Conservation (phyloP, 805 yeast genomes). For the Candida anglica region DNA sequence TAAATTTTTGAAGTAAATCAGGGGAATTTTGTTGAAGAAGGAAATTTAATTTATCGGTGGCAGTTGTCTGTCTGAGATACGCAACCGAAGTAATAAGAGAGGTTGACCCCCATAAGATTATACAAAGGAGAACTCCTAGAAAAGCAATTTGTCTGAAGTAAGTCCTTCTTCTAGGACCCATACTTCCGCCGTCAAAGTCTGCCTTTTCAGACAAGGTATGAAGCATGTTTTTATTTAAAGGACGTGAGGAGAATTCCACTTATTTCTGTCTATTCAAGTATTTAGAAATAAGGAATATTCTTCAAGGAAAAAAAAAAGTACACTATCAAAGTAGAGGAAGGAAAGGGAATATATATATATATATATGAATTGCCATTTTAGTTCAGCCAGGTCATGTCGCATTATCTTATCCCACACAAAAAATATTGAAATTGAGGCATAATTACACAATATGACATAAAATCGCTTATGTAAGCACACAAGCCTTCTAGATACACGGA, state of each 20-base stretch:
- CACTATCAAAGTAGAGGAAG: not conserved
- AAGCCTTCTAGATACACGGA: too few species aligned
- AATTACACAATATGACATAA: too few species aligned
- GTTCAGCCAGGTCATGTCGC: too few species aligned
- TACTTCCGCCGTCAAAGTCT: not conserved
- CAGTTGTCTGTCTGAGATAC: slow-evolving; percentile 1
- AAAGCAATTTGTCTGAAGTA: not conserved
- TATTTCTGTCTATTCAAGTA: too few species aligned
- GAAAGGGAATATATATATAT: not conserved
- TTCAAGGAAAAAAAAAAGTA: not conserved
- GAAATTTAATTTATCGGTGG: not conserved
- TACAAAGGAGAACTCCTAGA: not conserved
- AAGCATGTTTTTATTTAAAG: not conserved
- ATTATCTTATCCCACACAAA: too few species aligned
- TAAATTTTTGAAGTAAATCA: not conserved
- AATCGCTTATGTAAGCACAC: too few species aligned
- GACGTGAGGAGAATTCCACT: not conserved
- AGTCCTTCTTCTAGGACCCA: not conserved
- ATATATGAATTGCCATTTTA: too few species aligned
- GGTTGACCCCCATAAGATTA: slow-evolving; percentile 4
- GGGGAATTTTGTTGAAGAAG: too few species aligned
- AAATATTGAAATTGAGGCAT: too few species aligned
- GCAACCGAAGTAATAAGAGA: slow-evolving; percentile 2
- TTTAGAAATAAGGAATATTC: too few species aligned
- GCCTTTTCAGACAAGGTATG: not conserved